phyloP scores from a whole-genome alignment of 805 yeast genomes.

The Millerozyma miso region DNA sequence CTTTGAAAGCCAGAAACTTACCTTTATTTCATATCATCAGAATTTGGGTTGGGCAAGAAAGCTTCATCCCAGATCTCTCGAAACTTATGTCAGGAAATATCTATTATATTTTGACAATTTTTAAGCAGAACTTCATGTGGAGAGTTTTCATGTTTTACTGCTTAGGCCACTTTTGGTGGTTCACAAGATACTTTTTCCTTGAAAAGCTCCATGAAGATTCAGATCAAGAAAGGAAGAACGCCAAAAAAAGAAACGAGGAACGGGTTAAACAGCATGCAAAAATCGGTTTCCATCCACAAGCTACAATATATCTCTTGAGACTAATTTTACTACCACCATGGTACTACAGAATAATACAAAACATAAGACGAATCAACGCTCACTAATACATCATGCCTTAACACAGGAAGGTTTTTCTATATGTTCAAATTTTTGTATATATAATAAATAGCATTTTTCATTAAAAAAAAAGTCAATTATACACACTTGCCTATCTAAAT shows the following conservation, averaged over 20 bases:
- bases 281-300: conserved; percentile 10
- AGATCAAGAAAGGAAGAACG: conserved; percentile 10
- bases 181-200: conserved; percentile 16
- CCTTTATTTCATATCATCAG: conserved; percentile 12
- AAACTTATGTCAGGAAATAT: conserved; percentile 9
- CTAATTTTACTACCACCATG: conserved; percentile 28
- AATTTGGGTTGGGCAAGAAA: conserved; percentile 7
- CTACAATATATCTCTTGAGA: conserved; percentile 2
- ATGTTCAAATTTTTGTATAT: no score
- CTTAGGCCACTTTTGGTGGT: conserved; percentile 35
- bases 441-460: no score
- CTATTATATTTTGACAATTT: conserved; percentile 1
- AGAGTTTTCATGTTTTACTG: conserved; percentile 12
- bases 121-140: conserved; percentile 10
- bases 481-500: no score
- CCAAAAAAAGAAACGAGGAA: conserved; percentile 10
- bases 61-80: conserved; percentile 7
- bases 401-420: no score
- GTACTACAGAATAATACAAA: conserved; percentile 25
- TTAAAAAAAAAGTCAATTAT: no score
- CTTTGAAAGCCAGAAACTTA: conserved; percentile 17
- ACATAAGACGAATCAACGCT: conserved; percentile 7
- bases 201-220: conserved; percentile 13
- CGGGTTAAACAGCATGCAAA: conserved; percentile 8
- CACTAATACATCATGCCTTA: no score